These are phyloP conservation scores for Alternaria sp. DNA, from an alignment of 2,329 filamentous ascomycete genomes.

Conservation along the genomic window DNA sequence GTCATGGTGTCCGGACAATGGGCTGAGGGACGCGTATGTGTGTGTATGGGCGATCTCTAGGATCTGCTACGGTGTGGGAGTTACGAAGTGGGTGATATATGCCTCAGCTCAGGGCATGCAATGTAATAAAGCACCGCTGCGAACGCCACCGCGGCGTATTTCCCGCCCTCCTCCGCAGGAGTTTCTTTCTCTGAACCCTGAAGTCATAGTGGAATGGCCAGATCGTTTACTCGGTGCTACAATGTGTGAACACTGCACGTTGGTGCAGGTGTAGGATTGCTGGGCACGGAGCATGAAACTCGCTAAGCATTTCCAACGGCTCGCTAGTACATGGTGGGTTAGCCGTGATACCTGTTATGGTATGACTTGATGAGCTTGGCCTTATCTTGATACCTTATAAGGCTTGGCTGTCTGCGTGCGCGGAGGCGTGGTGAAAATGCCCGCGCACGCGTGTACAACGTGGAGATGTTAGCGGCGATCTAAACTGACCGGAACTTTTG, in stretches of 20 bases:
- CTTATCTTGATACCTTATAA: constrained; percentile 19
- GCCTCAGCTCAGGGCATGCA: constrained; percentile 31
- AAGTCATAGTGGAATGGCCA: constrained; percentile 21
- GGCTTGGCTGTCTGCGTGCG: constrained; percentile 32
- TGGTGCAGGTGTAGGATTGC: constrained; percentile 12
- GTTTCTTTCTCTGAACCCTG: constrained; percentile 16
- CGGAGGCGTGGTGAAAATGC: constrained; percentile 15
- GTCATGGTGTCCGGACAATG: constrained; percentile 36
- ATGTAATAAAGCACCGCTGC: constrained; percentile 42
- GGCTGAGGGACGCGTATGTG: constrained; percentile 18
- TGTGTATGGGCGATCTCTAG: constrained; percentile 22
- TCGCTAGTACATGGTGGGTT: constrained; percentile 9
- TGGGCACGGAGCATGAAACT: constrained; percentile 37
- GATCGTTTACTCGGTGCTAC: constrained; percentile 11
- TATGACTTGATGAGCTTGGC: constrained; percentile 23
- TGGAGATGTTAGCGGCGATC: not conserved
- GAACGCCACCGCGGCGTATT: constrained; percentile 21
- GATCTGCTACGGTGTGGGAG: constrained; percentile 25
- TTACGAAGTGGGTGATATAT: constrained; percentile 28
- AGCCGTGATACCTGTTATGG: constrained; percentile 7
- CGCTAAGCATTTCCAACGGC: constrained; percentile 29
- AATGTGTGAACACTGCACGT: constrained; percentile 17
- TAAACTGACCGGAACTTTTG: not conserved
- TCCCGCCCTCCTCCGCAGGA: constrained; percentile 16
- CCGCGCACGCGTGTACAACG: not conserved